Evolutionary conservation across 1,139 yeast genomes (phyloP).

Genomic region (Pichia sp.): DNA sequence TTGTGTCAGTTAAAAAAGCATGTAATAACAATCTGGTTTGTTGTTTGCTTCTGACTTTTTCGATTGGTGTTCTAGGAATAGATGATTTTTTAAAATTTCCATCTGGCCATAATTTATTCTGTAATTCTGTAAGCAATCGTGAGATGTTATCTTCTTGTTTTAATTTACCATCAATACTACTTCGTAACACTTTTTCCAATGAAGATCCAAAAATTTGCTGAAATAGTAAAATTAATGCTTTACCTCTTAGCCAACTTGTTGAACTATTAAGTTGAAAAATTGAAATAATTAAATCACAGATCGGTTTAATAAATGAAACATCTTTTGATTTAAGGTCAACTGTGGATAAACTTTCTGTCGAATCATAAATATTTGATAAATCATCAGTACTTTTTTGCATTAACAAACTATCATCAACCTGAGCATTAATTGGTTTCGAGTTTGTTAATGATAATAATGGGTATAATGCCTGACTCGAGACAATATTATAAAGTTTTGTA

Average conservation of each 20-base stretch:
- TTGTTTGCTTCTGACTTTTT: slow-evolving; percentile 46
- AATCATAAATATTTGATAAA: neutral
- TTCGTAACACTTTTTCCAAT: slow-evolving; percentile 64
- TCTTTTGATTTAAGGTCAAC: slow-evolving; percentile 4
- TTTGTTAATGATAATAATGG: slow-evolving; percentile 6
- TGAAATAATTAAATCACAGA: slow-evolving; percentile 68
- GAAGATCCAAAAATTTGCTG: slow-evolving; percentile 89
- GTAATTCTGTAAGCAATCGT: slow-evolving; percentile 39
- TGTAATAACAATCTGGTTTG: slow-evolving; percentile 57
- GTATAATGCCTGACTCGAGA: slow-evolving; percentile 31
- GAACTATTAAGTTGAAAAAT: slow-evolving; percentile 63
- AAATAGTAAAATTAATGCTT: slow-evolving; percentile 72
- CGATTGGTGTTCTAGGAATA: slow-evolving; percentile 41
- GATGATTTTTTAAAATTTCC: slow-evolving; percentile 43
- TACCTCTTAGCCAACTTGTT: slow-evolving; percentile 74
- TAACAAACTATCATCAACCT: slow-evolving; percentile 12
- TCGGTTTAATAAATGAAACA: slow-evolving; percentile 65
- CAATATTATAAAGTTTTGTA: slow-evolving; percentile 39
- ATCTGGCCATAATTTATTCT: slow-evolving; percentile 57
- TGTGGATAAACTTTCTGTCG: neutral
- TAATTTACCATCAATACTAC: slow-evolving; percentile 35
- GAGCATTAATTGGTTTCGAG: slow-evolving; percentile 1
- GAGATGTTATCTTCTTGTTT: slow-evolving; percentile 47
- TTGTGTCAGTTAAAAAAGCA: slow-evolving; percentile 53
- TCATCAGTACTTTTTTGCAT: neutral